Conservation (phyloP, 495 filamentous ascomycete genomes). For the Geoglossum glabrum region DNA sequence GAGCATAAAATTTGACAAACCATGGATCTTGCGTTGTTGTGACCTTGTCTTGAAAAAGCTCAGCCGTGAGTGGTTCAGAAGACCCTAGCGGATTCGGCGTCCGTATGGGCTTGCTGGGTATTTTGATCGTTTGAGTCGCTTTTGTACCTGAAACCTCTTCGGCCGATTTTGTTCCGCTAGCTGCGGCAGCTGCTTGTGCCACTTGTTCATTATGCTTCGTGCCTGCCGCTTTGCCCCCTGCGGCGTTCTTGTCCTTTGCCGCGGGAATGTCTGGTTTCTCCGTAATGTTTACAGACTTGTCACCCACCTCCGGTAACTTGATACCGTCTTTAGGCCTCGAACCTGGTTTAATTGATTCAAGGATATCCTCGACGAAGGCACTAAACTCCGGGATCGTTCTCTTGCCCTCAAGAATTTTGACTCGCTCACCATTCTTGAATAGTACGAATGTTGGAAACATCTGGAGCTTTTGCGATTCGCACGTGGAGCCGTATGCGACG, state of each 20-base stretch:
- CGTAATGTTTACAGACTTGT: constrained; percentile 24
- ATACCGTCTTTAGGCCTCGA: constrained; percentile 45
- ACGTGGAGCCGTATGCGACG: constrained; percentile 55
- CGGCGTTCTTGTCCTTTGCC: constrained; percentile 29
- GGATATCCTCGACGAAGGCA: constrained; percentile 48
- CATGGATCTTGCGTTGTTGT: constrained; percentile 78
- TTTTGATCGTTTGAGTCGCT: constrained; percentile 13
- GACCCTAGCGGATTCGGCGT: constrained; percentile 54
- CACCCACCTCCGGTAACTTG: constrained; percentile 40
- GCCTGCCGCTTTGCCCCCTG: constrained; percentile 23
- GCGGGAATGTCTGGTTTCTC: constrained; percentile 25
- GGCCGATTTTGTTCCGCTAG: constrained; percentile 1
- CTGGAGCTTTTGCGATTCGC: constrained; percentile 38
- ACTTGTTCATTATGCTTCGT: constrained; percentile 26
- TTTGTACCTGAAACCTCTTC: constrained; percentile 9
- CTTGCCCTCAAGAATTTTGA: constrained; percentile 37
- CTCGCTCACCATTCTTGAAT: constrained; percentile 57
- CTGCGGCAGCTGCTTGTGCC: constrained; percentile 12
- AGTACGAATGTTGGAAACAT: constrained; percentile 59
- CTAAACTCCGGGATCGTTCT: constrained; percentile 42
- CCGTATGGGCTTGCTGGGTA: constrained; percentile 21
- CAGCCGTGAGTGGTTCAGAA: constrained; percentile 56
- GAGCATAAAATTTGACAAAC: constrained; percentile 98
- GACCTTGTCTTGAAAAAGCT: constrained; percentile 70
- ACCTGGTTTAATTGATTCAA: constrained; percentile 63